Percentiles rank a stretch among this genome's conserved stretches.
These are phyloP conservation scores for Pseudogymnoascus destructans DNA, from an alignment of 2,329 filamentous ascomycete species.

Conservation along the genomic window DNA sequence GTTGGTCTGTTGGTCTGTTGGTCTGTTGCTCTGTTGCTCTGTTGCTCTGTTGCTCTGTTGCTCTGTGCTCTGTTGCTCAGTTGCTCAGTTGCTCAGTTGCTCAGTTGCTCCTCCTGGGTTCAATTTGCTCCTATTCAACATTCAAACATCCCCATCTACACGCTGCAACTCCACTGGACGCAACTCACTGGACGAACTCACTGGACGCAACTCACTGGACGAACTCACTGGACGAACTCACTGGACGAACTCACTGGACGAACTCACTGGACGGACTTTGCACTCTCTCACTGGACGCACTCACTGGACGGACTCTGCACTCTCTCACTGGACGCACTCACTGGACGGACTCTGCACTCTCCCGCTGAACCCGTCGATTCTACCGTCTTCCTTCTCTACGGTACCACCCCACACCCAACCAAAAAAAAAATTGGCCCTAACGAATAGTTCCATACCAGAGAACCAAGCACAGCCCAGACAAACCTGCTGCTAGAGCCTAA, in stretches of 20 bases:
- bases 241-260: too few relatives aligned
- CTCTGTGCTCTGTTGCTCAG: too few relatives aligned
- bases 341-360: slow-evolving; percentile 5
- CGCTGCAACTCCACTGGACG: background rate
- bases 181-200: background rate
- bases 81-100: too few relatives aligned
- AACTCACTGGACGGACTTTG: slow-evolving; percentile 5
- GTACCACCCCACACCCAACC: slow-evolving; percentile 6
- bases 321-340: background rate
- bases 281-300: slow-evolving; percentile 2
- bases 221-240: background rate
- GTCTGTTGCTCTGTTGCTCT: too few relatives aligned
- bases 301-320: background rate
- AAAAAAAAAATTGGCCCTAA: slow-evolving; percentile 9
- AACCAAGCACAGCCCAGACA: slow-evolving; percentile 3
- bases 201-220: slow-evolving; percentile 1
- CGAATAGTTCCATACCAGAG: slow-evolving; percentile 8
- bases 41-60: too few relatives aligned
- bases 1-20: too few relatives aligned
- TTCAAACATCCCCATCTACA: background rate
- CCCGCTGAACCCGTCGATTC: slow-evolving; percentile 8
- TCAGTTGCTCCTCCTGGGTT: too few relatives aligned
- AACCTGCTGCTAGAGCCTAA: slow-evolving; percentile 4
- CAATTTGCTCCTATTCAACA: background rate
- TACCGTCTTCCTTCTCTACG: slow-evolving; percentile 8